These are phyloP conservation scores for Bonia amplexicaulis DNA, from an alignment of 176 grass and related monocot species.

Conservation along the genomic window DNA sequence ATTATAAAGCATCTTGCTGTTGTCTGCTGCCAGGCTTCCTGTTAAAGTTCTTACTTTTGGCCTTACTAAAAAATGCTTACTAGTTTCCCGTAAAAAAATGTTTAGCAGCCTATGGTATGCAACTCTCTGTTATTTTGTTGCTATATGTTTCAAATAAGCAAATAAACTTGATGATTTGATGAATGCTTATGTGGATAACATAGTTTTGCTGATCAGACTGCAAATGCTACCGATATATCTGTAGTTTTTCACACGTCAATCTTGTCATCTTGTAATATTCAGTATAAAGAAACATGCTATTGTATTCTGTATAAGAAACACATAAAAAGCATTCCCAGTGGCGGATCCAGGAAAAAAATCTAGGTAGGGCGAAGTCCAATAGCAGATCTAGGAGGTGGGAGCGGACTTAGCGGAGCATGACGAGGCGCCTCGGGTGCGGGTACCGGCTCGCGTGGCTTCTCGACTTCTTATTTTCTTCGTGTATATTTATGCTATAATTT, in stretches of 20 bases:
- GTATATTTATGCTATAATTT: no score
- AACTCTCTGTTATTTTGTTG: not conserved
- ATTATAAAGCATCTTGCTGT: not conserved
- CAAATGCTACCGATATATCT: not conserved
- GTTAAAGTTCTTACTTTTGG: constrained; percentile 11
- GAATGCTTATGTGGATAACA: constrained; percentile 13
- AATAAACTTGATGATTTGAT: not conserved
- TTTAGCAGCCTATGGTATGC: not conserved
- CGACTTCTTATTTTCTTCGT: no score
- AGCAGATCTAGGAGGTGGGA: no score
- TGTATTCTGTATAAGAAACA: not conserved
- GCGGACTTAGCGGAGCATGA: no score
- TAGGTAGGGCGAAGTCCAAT: no score
- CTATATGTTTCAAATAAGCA: not conserved
- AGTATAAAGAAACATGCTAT: not conserved
- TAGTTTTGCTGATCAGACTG: not conserved
- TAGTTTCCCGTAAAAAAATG: not conserved
- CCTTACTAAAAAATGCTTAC: not conserved
- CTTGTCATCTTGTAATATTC: constrained; percentile 10
- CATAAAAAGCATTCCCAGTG: not conserved
- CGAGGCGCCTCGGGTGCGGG: no score
- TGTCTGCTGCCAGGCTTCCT: not conserved
- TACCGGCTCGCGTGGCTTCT: no score
- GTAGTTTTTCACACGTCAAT: not conserved
- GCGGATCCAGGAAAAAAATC: no score